A percentile compares a stretch with the other conserved stretches of the same genome.
These are phyloP conservation scores for Glonium stellatum DNA, from an alignment of 495 filamentous ascomycete genomes.

Conservation along the genomic window DNA sequence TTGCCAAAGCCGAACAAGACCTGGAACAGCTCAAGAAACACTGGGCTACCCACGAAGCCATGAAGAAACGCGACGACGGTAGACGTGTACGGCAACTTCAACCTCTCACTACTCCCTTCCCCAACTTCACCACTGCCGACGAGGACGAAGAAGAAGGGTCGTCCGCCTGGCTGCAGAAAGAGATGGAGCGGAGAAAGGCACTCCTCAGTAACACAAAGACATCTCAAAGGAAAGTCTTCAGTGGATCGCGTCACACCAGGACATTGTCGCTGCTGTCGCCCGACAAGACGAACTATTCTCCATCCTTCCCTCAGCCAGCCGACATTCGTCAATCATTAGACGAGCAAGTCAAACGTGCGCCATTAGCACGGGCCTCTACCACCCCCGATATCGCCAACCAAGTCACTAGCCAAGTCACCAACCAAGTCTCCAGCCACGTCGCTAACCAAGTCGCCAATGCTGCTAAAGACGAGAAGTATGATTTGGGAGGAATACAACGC, in stretches of 20 bases:
- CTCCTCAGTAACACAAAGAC: constrained; percentile 41
- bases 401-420: too few relatives aligned
- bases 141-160: constrained; percentile 36
- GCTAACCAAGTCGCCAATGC: constrained; percentile 26
- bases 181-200: constrained; percentile 56
- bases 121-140: constrained; percentile 11
- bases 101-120: constrained; percentile 42
- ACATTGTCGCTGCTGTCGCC: constrained; percentile 83
- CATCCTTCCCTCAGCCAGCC: constrained; percentile 36
- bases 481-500: constrained; percentile 32
- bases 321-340: constrained; percentile 34
- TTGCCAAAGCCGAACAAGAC: constrained; percentile 71
- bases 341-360: constrained; percentile 19
- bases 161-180: constrained; percentile 39
- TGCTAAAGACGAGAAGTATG: constrained; percentile 19
- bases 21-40: constrained; percentile 72
- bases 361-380: constrained; percentile 26
- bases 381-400: constrained; percentile 27
- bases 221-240: constrained; percentile 53
- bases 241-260: constrained; percentile 67
- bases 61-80: constrained; percentile 65
- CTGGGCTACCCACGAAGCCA: constrained; percentile 69
- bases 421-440: too few relatives aligned
- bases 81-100: constrained; percentile 50
- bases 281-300: constrained; percentile 35